These are phyloP conservation scores for Claviceps maximensis DNA, from an alignment of 2,329 filamentous ascomycete species.

Conservation along the genomic window DNA sequence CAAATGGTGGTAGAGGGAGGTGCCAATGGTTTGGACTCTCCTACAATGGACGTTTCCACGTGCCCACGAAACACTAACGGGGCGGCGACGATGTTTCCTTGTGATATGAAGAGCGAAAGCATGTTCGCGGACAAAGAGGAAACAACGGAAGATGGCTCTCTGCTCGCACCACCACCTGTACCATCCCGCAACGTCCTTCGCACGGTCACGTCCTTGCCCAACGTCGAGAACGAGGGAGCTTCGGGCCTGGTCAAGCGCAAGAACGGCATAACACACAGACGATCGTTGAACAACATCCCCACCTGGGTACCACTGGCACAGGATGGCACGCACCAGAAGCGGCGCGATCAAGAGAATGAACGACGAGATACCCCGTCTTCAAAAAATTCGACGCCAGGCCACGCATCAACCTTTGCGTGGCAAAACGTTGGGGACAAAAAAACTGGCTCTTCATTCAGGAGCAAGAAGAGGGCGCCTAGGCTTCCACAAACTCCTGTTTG, in stretches of 20 bases:
- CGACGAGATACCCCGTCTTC: constrained; percentile 11
- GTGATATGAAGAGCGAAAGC: background rate
- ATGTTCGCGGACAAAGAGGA: background rate
- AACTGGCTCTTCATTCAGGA: constrained; percentile 11
- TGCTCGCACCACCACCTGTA: background rate
- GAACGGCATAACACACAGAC: constrained; percentile 10
- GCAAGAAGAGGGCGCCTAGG: background rate
- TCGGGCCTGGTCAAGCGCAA: background rate
- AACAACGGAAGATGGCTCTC: background rate
- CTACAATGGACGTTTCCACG: background rate
- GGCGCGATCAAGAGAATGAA: constrained; percentile 10
- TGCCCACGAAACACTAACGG: background rate
- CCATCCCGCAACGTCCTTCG: constrained; percentile 3
- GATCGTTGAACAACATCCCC: constrained; percentile 14
- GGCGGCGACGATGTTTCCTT: background rate
- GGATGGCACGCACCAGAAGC: constrained; percentile 11
- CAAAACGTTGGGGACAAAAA: constrained; percentile 10
- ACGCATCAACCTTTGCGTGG: constrained; percentile 10
- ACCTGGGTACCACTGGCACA: constrained; percentile 7
- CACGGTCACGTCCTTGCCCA: background rate
- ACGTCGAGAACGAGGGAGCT: background rate
- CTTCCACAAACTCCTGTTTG: constrained; percentile 2
- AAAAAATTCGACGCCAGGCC: constrained; percentile 18
- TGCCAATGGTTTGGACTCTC: background rate
- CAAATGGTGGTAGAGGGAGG: background rate